These are phyloP conservation scores for Cystobasidium slooffiae DNA, from an alignment of 1,284 basidiomycete species.

Conservation along the genomic window DNA sequence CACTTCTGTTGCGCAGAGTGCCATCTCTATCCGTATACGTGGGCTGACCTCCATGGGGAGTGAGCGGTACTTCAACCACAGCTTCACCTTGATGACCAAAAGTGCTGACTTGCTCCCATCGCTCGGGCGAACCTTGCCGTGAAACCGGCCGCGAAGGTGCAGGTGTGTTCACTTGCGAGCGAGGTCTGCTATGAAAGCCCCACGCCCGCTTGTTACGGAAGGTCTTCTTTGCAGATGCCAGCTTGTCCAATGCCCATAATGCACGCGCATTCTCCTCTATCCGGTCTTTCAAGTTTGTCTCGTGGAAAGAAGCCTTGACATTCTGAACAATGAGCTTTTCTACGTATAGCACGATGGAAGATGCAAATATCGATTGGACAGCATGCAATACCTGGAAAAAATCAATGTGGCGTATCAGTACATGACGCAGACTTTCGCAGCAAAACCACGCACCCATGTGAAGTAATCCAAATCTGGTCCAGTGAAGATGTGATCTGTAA, in stretches of 20 bases:
- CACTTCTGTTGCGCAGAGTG: conserved; percentile 21
- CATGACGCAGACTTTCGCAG: neutral
- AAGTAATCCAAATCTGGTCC: conserved; percentile 27
- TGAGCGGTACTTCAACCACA: conserved; percentile 39
- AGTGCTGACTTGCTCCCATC: neutral
- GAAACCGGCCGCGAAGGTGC: conserved; percentile 19
- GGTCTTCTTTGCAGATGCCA: conserved; percentile 44
- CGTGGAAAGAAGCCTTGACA: conserved; percentile 42
- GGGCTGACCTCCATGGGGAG: conserved; percentile 12
- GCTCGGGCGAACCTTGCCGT: conserved; percentile 28
- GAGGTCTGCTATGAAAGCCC: conserved; percentile 11
- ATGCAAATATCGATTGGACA: conserved; percentile 37
- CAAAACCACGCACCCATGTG: neutral
- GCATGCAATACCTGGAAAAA: conserved; percentile 14
- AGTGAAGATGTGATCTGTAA: conserved; percentile 22
- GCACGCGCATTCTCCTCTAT: conserved; percentile 41
- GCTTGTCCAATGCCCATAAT: conserved; percentile 46
- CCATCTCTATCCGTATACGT: conserved; percentile 22
- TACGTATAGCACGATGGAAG: conserved; percentile 37
- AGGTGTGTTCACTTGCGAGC: conserved; percentile 27
- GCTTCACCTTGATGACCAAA: conserved; percentile 12
- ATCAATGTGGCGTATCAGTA: neutral
- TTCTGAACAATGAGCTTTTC: conserved; percentile 42
- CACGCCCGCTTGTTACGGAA: neutral
- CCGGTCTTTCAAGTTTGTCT: conserved; percentile 39